Base-by-base conservation (phyloP, 306 rosid species). In the Myrica gale region DNA sequence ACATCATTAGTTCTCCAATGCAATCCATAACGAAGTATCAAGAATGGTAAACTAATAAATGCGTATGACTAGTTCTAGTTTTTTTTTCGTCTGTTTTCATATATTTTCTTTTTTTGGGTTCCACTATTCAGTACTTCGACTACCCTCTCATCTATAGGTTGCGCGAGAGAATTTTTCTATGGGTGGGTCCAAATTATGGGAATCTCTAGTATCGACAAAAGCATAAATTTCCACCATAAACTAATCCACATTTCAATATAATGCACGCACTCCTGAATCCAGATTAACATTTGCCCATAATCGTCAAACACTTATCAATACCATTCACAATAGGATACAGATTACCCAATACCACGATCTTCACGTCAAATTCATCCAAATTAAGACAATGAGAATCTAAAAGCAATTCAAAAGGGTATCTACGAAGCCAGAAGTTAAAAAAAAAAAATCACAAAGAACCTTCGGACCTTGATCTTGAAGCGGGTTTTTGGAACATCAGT, bases 401-500 rank as follows among this genome's bases (percentile, higher is more conserved):
- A 78, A 54, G 32, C 32, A 41, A 47, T 7, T 47, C 55, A 60
- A 53, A 42, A 44, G 62, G 16, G 55, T 48, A 57, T 42, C 55
- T 48, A 12, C 4, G 44, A 19, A 2, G 8, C 57, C 9, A 32
- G 1, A 21, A 6, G 10, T 46, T 46, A 48, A 44, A 7, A 16
- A 7, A 0, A 50, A 41, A 57, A 11, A 2, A 5, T 17, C 46
- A 51, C 9, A 21, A 26, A 4, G 37, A 47, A 63, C 50, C 60
- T 10, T 81, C 55, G 3, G 19, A 92, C 99, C 98, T 88, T 92
- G 87, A 96, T 96, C 44, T 87, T 96, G 86, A 96, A 96, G 72
- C 86, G 82, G 72, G 90, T 84, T 78, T 88, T 92, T 77, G 99
- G 98, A 41, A 89, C 91, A 90, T 96, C 97, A 0, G 91, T 96